Evolutionary conservation across 2,329 filamentous ascomycete genomes (phyloP), one percentile per base, ranked within the genome.

Genomic region (Xenoacremonium recifei): DNA sequence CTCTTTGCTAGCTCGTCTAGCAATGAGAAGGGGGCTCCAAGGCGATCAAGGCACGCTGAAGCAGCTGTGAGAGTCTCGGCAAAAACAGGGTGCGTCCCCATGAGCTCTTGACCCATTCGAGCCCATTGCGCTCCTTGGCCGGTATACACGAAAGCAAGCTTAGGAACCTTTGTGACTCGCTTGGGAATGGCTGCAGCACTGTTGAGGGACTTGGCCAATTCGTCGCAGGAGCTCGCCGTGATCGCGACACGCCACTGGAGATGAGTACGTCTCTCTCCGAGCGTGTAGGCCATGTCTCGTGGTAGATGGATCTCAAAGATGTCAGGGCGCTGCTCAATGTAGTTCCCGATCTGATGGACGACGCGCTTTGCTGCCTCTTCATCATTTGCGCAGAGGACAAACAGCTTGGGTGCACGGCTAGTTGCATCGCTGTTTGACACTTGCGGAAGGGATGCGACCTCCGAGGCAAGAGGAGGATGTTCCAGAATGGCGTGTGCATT

Each of bases 301-400:
- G 75, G 67, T 9, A 77, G 55, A 13, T 62, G 60, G 27, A 63
- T 67, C 53, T 69, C 63, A 48, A 68, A 68, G n/a, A 69, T 57
- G 41, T 69, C 67, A 11, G 66, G 66, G 27, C 66, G 64, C 49
- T 68, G 66, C 51, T 70, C 67, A 16, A 69, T 55, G 55, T 65
- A 69, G 29, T 69, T 59, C 4, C 62, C 61, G 1, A 68, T 55
- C 31, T 62, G 54, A 19, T 55, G 50, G 21, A 57, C 59, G 13
- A 61, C 51, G 3, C 51, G 38, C 41, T 60, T 60, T 1, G 62
- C 57, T 0, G 66, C 61, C 4, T 51, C 47, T 42, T 70, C 65
- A 41, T 68, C 63, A 43, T 69, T 63, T 21, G 62, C 68, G 2
- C 64, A 66, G 37, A 72, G 50, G 6, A 69, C 64, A 45, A 72